Percentiles rank a stretch among this genome's conserved stretches.
These are phyloP conservation scores for Spiromastix sp. DNA, from an alignment of 2,329 filamentous ascomycete genomes.

Conservation along the genomic window DNA sequence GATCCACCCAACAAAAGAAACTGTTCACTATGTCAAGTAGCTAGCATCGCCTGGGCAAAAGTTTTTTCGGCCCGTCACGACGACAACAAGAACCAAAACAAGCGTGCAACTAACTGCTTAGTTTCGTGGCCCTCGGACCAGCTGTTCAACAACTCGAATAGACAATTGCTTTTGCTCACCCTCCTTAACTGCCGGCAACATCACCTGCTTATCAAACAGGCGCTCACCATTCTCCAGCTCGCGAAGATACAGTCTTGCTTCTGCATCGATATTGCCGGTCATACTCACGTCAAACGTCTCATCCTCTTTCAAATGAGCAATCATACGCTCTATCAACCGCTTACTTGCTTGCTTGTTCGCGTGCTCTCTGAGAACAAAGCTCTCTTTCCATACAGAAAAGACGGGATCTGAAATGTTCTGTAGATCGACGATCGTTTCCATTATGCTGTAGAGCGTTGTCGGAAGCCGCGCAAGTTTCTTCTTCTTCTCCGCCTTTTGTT, in stretches of 20 bases:
- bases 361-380: constrained; percentile 3
- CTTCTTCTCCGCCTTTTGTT: too few species aligned
- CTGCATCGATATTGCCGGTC: constrained; percentile 7
- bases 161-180: constrained; percentile 5
- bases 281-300: constrained; percentile 5
- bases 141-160: constrained; percentile 8
- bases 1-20: too few species aligned
- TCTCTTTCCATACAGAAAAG: constrained; percentile 1
- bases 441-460: constrained; percentile 7
- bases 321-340: constrained; percentile 5
- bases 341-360: constrained; percentile 8
- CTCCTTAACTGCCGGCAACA: not conserved
- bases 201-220: constrained; percentile 8
- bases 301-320: constrained; percentile 1
- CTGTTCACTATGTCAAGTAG: too few species aligned
- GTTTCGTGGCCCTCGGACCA: constrained; percentile 10
- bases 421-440: constrained; percentile 3
- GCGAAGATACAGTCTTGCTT: constrained; percentile 6
- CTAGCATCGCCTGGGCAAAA: too few species aligned
- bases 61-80: too few species aligned
- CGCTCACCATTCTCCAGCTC: constrained; percentile 7
- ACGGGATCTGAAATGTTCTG: not conserved
- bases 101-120: not conserved
- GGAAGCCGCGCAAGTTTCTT: constrained; percentile 7
- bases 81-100: not conserved